phyloP scores from a whole-genome alignment of 805 yeast genomes.

The Candida ascalaphidarum region DNA sequence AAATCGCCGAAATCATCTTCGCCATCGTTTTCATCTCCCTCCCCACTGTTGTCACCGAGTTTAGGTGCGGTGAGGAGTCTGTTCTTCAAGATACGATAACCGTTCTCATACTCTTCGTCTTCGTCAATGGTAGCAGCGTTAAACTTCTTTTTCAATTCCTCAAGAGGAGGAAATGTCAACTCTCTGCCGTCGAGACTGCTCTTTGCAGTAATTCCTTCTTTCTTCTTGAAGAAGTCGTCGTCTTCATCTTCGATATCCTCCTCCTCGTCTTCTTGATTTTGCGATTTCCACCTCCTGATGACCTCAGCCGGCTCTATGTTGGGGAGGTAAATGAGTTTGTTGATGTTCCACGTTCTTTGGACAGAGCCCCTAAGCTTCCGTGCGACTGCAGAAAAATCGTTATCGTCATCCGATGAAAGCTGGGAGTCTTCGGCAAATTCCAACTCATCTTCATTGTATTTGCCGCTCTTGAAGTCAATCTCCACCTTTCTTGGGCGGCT shows the following conservation, averaged over 20 bases:
- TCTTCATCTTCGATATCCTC: conserved; percentile 37
- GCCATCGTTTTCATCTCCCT: conserved; percentile 11
- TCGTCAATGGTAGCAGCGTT: conserved; percentile 15
- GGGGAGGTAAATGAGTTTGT: conserved; percentile 71
- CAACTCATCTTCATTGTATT: conserved; percentile 25
- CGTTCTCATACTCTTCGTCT: conserved; percentile 33
- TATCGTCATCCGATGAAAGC: conserved; percentile 32
- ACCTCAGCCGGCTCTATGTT: conserved; percentile 70
- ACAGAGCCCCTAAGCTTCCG: conserved; percentile 46
- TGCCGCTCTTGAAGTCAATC: conserved; percentile 34
- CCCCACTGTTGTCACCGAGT: conserved; percentile 20
- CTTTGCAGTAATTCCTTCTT: conserved; percentile 15
- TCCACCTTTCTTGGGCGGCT: conserved; percentile 37
- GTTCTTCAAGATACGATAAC: conserved; percentile 31
- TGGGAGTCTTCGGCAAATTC: conserved; percentile 41
- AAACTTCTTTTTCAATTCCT: conserved; percentile 40
- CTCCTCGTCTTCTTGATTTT: conserved; percentile 35
- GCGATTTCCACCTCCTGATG: conserved; percentile 60
- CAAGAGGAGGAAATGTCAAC: conserved; percentile 31
- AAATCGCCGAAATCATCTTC: conserved; percentile 23
- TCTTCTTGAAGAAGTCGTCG: conserved; percentile 47
- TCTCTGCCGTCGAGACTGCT: conserved; percentile 29
- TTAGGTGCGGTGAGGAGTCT: conserved; percentile 52
- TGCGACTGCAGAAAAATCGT: conserved; percentile 45
- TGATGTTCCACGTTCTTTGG: conserved; percentile 66